These are phyloP conservation scores for Aspergillus niger DNA, from an alignment of 2,329 filamentous ascomycete species.

Conservation along the genomic window DNA sequence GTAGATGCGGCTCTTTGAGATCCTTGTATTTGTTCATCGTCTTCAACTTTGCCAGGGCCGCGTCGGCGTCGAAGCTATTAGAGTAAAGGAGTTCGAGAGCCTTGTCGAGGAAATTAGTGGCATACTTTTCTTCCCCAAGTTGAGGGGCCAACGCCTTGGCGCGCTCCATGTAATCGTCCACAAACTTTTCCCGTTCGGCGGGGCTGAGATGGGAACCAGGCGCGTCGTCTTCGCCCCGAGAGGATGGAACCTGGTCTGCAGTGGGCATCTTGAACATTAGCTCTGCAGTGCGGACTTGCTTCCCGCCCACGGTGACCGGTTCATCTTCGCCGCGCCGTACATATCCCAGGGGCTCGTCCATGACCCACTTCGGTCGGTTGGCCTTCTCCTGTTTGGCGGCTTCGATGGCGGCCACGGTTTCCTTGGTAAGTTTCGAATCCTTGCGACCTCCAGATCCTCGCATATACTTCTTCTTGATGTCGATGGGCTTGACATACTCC, in stretches of 20 bases:
- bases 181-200: slow-evolving; percentile 56
- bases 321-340: slow-evolving; percentile 80
- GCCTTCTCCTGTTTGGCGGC: slow-evolving; percentile 77
- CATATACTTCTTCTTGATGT: slow-evolving; percentile 76
- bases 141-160: slow-evolving; percentile 65
- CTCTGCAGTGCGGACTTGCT: slow-evolving; percentile 73
- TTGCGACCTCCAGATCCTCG: slow-evolving; percentile 68
- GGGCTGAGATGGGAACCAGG: slow-evolving; percentile 38
- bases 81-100: slow-evolving; percentile 73
- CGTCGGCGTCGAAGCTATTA: slow-evolving; percentile 69
- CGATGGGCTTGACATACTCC: slow-evolving; percentile 84
- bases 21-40: slow-evolving; percentile 67
- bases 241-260: slow-evolving; percentile 48
- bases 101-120: slow-evolving; percentile 85
- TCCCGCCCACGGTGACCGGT: slow-evolving; percentile 61
- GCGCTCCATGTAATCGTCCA: slow-evolving; percentile 75
- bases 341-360: slow-evolving; percentile 88
- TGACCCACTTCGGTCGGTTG: slow-evolving; percentile 86
- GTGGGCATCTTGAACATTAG: slow-evolving; percentile 76
- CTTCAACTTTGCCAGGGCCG: slow-evolving; percentile 69
- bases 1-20: slow-evolving; percentile 83
- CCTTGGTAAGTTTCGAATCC: slow-evolving; percentile 75
- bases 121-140: slow-evolving; percentile 71
- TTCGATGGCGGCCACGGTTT: slow-evolving; percentile 75
- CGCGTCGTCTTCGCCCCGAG: slow-evolving; percentile 45